phyloP scores from a whole-genome alignment of 352 stramenopile species.

The Globisporangium nodosum region DNA sequence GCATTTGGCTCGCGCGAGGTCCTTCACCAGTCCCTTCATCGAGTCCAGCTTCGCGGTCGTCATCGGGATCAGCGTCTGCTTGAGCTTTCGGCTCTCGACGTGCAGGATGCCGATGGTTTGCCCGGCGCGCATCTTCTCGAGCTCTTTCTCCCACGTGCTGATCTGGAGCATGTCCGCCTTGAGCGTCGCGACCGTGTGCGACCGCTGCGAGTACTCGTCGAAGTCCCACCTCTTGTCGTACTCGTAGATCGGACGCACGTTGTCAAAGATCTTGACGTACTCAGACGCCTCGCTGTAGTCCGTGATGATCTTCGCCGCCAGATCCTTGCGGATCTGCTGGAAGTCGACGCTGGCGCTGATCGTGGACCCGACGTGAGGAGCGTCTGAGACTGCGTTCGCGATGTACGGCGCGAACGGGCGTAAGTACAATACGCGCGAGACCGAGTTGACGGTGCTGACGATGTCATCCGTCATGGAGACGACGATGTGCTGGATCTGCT shows the following conservation, averaged over 20 bases:
- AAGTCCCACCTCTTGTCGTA: conserved; percentile 90
- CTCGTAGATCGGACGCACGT: conserved; percentile 89
- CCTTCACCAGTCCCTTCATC: conserved; percentile 91
- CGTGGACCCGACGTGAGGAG: conserved; percentile 70
- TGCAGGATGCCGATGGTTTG: conserved; percentile 91
- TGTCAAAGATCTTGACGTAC: conserved; percentile 92
- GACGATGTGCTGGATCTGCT: conserved; percentile 88
- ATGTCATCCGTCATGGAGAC: conserved; percentile 87
- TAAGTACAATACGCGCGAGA: conserved; percentile 87
- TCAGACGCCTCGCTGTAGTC: conserved; percentile 87
- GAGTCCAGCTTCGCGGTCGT: conserved; percentile 87
- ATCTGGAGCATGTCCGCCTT: conserved; percentile 90
- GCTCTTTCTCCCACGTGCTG: conserved; percentile 90
- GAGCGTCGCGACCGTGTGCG: conserved; percentile 83
- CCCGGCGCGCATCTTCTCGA: conserved; percentile 91
- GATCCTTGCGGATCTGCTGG: conserved; percentile 56
- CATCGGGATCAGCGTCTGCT: conserved; percentile 91
- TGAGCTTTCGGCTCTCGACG: conserved; percentile 92
- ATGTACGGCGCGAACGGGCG: conserved; percentile 82
- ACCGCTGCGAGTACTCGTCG: conserved; percentile 75
- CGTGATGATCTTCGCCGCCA: conserved; percentile 80
- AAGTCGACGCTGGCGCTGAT: conserved; percentile 75
- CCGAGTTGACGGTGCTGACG: conserved; percentile 83
- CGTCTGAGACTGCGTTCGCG: conserved; percentile 54
- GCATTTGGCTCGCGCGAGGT: conserved; percentile 85